phyloP scores from a whole-genome alignment of 345 rosid genomes.

The Populus davidiana region DNA sequence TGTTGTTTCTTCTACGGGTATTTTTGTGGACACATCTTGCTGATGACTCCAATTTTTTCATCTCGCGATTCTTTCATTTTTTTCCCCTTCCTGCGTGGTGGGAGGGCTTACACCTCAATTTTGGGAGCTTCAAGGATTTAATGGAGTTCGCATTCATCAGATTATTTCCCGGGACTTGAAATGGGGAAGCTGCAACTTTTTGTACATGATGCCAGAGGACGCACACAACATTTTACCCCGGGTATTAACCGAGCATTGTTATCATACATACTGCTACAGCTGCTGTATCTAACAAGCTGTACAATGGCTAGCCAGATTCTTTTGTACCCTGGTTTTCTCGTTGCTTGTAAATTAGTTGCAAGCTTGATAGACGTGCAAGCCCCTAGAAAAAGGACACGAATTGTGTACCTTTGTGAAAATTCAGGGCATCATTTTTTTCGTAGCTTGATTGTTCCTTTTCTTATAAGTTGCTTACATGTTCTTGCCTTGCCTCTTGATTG shows the following conservation, averaged over 20 bases:
- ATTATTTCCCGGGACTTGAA: conserved; percentile 24
- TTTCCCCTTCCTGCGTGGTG: conserved; percentile 23
- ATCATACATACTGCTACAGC: conserved; percentile 27
- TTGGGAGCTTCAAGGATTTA: conserved; percentile 32
- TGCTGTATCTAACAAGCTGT: conserved; percentile 51
- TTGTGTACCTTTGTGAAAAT: conserved; percentile 27
- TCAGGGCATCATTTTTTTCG: conserved; percentile 27
- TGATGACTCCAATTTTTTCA: conserved; percentile 31
- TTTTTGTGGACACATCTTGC: conserved; percentile 23
- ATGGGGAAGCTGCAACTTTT: conserved; percentile 28
- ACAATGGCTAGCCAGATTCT: conserved; percentile 31
- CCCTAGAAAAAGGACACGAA: conserved; percentile 14
- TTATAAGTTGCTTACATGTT: not conserved
- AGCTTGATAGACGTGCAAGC: conserved; percentile 23
- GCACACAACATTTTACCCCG: conserved; percentile 6
- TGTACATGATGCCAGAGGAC: conserved; percentile 34
- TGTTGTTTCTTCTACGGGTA: conserved; percentile 23
- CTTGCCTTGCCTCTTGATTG: not conserved
- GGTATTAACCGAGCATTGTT: conserved; percentile 33
- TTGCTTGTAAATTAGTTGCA: conserved; percentile 33
- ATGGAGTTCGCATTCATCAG: conserved; percentile 27
- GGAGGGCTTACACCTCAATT: conserved; percentile 38
- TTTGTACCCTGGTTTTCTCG: conserved; percentile 26
- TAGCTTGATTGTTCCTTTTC: not conserved
- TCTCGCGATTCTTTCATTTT: conserved; percentile 49